Evolutionary conservation across 129 eudicot genomes (phyloP), one percentile per base, ranked within the genome.

Genomic region (Escallonia rubra): DNA sequence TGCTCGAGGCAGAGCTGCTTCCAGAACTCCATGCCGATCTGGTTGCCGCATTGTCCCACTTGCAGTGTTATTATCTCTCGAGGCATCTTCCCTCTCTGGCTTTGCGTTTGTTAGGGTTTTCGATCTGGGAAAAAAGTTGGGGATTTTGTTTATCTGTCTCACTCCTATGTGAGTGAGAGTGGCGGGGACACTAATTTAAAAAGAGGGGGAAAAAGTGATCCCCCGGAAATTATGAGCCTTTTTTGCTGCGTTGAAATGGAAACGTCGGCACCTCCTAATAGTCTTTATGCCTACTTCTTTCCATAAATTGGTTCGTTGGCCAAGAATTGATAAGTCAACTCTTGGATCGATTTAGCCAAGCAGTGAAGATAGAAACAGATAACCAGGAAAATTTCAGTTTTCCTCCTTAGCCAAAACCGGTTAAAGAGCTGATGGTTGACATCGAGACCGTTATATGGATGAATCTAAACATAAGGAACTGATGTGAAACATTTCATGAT

Each of bases 1-100:
- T 94, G 99, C 72, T 94, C 97, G 67, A 89, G 83, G 67, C 99
- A 94, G 47, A 94, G 99, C 64, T 94, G 96, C 64, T 94, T 94
- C 99, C 99, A 94, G 73, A 94, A 94, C 87, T 94, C 99, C 99
- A 94, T 94, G 2, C 97, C 99, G 87, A 94, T 94, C 87, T 94
- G 99, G 64, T 94, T 94, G 43, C 99, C 99, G 68, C 99, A 94
- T 86, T 94, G 99, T 71, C 99, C 99, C 3, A 94, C 99, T 78
- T 94, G 99, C 48, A 94, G 71, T 13, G 99, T 94, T 5, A 94
- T 94, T 8, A 94, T 94, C 68, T 94, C 99, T 66, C 97, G 62
- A 64, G 97, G 99, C 99, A 94, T 87, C 72, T 79, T 72, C 45
- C 51, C 10, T 8, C 4, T 41, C 45, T 16, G 7, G 23, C 55